Conservation (phyloP, 2,329 filamentous ascomycete genomes). For the Diaporthe capsici region DNA sequence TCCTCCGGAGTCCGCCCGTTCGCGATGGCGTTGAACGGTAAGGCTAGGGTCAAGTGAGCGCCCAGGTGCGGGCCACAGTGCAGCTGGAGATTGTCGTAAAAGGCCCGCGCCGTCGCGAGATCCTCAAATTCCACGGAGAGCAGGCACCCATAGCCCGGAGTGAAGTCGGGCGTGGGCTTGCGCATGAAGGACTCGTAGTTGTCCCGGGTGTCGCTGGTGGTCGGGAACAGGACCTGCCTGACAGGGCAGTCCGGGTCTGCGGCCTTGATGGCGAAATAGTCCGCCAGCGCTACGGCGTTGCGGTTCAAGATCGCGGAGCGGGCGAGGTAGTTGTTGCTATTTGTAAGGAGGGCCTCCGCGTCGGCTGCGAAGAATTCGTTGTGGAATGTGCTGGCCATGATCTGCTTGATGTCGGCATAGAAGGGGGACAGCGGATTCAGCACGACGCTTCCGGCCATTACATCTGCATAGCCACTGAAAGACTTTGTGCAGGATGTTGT, state of each 20-base stretch:
- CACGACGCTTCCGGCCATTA: conserved; percentile 65
- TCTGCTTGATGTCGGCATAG: conserved; percentile 55
- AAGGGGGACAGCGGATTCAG: conserved; percentile 62
- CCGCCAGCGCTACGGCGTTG: conserved; percentile 65
- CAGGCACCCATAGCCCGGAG: conserved; percentile 69
- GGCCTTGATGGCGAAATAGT: conserved; percentile 57
- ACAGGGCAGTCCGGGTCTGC: conserved; percentile 56
- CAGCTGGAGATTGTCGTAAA: conserved; percentile 64
- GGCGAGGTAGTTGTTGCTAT: conserved; percentile 64
- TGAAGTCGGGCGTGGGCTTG: conserved; percentile 57
- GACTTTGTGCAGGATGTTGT: conserved; percentile 70
- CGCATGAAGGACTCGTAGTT: conserved; percentile 56
- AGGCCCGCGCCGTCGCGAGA: conserved; percentile 57
- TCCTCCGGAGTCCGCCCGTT: conserved; percentile 57
- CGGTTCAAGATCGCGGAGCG: conserved; percentile 69
- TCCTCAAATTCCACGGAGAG: conserved; percentile 64
- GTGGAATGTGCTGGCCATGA: conserved; percentile 49
- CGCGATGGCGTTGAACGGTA: conserved; percentile 62
- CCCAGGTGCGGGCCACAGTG: conserved; percentile 68
- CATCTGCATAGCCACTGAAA: conserved; percentile 70
- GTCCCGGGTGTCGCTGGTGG: conserved; percentile 51
- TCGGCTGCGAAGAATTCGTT: conserved; percentile 65
- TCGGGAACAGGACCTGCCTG: conserved; percentile 60
- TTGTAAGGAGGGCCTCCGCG: conserved; percentile 60
- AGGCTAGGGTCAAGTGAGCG: conserved; percentile 64